A percentile compares a stretch with the other conserved stretches of the same genome.
Conservation (phyloP, 805 yeast species). For the Danielozyma ontarioensis region DNA sequence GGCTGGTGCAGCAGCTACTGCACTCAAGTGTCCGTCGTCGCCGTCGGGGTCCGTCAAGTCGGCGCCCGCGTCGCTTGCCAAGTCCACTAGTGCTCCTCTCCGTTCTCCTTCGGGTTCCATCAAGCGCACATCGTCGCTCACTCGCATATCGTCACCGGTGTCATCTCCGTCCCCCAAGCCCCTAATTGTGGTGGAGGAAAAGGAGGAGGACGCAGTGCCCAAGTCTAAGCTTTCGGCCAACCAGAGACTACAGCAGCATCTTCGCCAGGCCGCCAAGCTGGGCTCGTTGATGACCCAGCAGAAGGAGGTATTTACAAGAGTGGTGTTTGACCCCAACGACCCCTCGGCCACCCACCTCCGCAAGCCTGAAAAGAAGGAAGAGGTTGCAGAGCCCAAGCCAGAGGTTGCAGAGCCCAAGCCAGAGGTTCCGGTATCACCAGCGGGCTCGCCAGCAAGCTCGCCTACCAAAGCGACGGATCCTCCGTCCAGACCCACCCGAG, state of each 20-base stretch:
- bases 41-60: background rate
- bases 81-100: conserved; percentile 2
- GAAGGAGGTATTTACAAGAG: conserved; percentile 28
- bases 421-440: too few species aligned
- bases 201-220: conserved; percentile 5
- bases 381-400: background rate
- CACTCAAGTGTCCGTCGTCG: background rate
- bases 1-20: conserved; percentile 1
- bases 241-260: conserved; percentile 35
- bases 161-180: conserved; percentile 8
- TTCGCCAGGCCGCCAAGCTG: conserved; percentile 31
- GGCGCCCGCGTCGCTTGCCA: too few species aligned
- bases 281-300: conserved; percentile 36
- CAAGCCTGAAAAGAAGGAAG: conserved; percentile 1
- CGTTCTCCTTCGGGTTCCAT: conserved; percentile 18
- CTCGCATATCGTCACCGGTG: conserved; percentile 6
- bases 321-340: conserved; percentile 35
- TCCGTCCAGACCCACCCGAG: conserved; percentile 5
- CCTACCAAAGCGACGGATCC: background rate
- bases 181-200: conserved; percentile 15
- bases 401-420: background rate
- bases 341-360: conserved; percentile 19
- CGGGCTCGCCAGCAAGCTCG: background rate
- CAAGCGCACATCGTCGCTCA: conserved; percentile 6
- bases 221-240: conserved; percentile 25